phyloP scores from a whole-genome alignment of 495 filamentous ascomycete species.

The Trichoderma virens region DNA sequence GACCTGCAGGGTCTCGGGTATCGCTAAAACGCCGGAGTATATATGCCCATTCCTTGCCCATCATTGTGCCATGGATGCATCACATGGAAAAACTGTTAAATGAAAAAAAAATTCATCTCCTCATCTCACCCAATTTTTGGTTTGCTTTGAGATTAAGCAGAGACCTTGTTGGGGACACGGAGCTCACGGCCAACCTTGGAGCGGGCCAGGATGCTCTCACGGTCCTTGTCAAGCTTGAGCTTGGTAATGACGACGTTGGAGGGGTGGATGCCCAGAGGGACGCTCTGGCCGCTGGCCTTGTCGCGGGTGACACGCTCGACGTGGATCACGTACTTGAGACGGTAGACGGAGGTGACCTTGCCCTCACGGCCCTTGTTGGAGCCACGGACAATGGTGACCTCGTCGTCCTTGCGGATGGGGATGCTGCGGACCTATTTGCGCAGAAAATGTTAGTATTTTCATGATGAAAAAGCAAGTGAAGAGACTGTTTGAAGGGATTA shows the following conservation, averaged over 20 bases:
- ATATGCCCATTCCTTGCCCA: slow-evolving; percentile 8
- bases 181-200: slow-evolving; percentile 69
- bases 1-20: slow-evolving; percentile 9
- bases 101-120: slow-evolving; percentile 1
- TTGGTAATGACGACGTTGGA: slow-evolving; percentile 95
- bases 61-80: slow-evolving; percentile 10
- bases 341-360: slow-evolving; percentile 93
- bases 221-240: slow-evolving; percentile 97
- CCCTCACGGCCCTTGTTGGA: slow-evolving; percentile 91
- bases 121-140: not conserved
- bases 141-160: slow-evolving; percentile 2
- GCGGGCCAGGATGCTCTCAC: slow-evolving; percentile 86
- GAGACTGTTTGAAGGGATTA: not conserved
- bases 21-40: slow-evolving; percentile 10
- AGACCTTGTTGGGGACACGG: slow-evolving; percentile 45
- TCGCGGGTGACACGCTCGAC: slow-evolving; percentile 87
- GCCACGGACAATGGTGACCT: slow-evolving; percentile 82
- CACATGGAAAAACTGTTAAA: not conserved
- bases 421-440: slow-evolving; percentile 76
- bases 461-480: not conserved
- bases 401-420: slow-evolving; percentile 96
- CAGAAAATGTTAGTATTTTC: not conserved
- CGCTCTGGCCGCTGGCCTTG: slow-evolving; percentile 87
- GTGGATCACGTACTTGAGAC: slow-evolving; percentile 92
- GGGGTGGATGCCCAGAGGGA: slow-evolving; percentile 81